A percentile compares a stretch with the other conserved stretches of the same genome.
Evolutionary conservation across 2,329 filamentous ascomycete genomes (phyloP).

Genomic region (Fusarium euwallaceae): DNA sequence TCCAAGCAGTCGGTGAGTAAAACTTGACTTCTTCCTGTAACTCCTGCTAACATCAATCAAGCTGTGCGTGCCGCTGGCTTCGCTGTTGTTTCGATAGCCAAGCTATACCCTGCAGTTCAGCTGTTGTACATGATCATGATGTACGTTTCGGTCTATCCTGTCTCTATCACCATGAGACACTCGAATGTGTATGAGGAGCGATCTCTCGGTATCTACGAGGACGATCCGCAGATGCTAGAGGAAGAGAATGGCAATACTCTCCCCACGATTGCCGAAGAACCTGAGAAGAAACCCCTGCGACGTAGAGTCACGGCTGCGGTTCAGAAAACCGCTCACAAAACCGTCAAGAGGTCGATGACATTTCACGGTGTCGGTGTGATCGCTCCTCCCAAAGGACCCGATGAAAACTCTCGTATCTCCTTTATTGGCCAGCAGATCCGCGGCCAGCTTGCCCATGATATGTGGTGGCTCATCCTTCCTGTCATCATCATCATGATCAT

Average conservation of each 20-base stretch:
- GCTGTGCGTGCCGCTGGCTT: conserved; percentile 76
- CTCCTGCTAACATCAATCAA: conserved; percentile 32
- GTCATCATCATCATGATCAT: conserved; percentile 71
- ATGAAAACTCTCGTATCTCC: conserved; percentile 56
- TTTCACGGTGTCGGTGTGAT: conserved; percentile 61
- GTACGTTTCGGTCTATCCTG: conserved; percentile 75
- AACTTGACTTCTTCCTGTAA: neutral
- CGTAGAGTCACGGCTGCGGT: conserved; percentile 47
- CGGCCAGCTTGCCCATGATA: conserved; percentile 75
- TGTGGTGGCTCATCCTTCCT: conserved; percentile 75
- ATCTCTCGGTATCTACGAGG: conserved; percentile 70
- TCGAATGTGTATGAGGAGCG: conserved; percentile 81
- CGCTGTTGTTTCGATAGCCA: conserved; percentile 72
- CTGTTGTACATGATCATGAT: conserved; percentile 74
- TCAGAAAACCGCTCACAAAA: conserved; percentile 52
- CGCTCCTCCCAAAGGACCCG: conserved; percentile 40
- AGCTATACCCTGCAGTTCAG: conserved; percentile 69
- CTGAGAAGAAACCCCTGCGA: conserved; percentile 34
- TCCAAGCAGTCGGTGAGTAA: conserved; percentile 68
- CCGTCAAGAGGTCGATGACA: conserved; percentile 55
- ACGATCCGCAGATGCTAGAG: conserved; percentile 49
- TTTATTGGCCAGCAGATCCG: conserved; percentile 70
- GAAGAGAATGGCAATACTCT: conserved; percentile 34
- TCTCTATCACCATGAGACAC: conserved; percentile 74
- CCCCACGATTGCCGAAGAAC: conserved; percentile 48